A percentile compares a stretch with the other conserved stretches of the same genome.
phyloP scores from a whole-genome alignment of 2,329 filamentous ascomycete species.

The Fusarium circinatum region DNA sequence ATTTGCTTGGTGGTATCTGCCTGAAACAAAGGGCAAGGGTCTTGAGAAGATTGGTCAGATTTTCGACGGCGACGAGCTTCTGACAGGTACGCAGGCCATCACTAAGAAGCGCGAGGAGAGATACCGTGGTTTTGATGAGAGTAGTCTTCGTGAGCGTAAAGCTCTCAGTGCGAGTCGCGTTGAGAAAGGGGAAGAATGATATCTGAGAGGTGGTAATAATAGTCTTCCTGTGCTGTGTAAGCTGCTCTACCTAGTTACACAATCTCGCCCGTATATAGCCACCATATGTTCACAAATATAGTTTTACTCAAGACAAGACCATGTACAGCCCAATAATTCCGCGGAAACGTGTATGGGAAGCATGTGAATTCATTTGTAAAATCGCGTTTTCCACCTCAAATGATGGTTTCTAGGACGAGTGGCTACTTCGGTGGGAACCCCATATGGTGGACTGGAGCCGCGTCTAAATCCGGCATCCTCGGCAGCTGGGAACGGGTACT shows the following conservation, averaged over 20 bases:
- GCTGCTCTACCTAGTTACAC: not conserved
- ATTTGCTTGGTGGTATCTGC: not conserved
- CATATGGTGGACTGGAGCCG: not conserved
- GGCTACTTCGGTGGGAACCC: not conserved
- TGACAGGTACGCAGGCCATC: not conserved
- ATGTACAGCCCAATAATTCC: not conserved
- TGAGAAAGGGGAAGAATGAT: not conserved
- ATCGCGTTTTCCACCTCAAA: not conserved
- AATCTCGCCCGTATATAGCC: not conserved
- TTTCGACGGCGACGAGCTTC: not conserved
- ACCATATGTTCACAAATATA: too few relatives aligned
- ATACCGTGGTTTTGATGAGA: not conserved
- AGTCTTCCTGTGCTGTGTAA: not conserved
- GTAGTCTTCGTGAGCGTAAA: not conserved
- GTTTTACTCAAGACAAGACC: too few relatives aligned
- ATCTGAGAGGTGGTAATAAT: too few relatives aligned
- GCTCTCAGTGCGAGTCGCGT: too few relatives aligned
- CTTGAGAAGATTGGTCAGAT: not conserved
- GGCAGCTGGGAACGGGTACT: not conserved
- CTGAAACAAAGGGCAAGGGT: not conserved
- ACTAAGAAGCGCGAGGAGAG: not conserved
- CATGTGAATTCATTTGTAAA: too few relatives aligned
- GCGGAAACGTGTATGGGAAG: too few relatives aligned
- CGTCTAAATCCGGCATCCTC: not conserved
- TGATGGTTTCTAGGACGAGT: not conserved